These are phyloP conservation scores for Agapanthus africanus DNA, from an alignment of 106 monocot genomes.

Conservation along the genomic window DNA sequence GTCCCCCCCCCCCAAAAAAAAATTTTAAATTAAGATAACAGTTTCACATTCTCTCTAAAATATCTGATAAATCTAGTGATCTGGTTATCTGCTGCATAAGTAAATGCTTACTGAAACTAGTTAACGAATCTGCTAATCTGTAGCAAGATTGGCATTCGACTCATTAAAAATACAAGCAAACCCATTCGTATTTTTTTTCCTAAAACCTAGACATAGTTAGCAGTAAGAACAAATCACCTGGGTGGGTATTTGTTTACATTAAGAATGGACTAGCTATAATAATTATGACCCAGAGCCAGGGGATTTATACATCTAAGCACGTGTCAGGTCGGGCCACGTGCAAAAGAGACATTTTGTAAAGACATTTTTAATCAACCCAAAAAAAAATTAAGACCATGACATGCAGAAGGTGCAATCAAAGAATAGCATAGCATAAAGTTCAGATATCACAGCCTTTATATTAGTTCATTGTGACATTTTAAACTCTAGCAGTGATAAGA, in stretches of 20 bases:
- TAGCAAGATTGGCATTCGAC: no score
- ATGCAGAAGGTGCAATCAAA: background rate
- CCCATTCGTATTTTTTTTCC: no score
- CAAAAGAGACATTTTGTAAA: no score
- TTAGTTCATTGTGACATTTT: constrained; percentile 5
- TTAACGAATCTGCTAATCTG: no score
- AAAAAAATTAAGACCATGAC: no score
- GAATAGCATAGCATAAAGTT: background rate
- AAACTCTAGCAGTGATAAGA: background rate
- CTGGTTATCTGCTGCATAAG: background rate
- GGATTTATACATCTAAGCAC: background rate
- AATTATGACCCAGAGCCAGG: background rate
- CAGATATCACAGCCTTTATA: background rate
- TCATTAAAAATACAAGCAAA: no score
- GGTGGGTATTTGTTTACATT: background rate
- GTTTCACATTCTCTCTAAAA: background rate
- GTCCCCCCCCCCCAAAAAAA: no score
- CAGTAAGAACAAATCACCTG: background rate
- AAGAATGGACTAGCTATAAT: background rate
- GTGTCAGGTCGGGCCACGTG: no score
- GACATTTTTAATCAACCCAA: no score
- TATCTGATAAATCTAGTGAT: background rate
- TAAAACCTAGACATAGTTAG: background rate
- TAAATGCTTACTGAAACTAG: background rate
- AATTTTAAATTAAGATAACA: no score